phyloP scores from a whole-genome alignment of 495 filamentous ascomycete genomes.

The Podospora sp. region DNA sequence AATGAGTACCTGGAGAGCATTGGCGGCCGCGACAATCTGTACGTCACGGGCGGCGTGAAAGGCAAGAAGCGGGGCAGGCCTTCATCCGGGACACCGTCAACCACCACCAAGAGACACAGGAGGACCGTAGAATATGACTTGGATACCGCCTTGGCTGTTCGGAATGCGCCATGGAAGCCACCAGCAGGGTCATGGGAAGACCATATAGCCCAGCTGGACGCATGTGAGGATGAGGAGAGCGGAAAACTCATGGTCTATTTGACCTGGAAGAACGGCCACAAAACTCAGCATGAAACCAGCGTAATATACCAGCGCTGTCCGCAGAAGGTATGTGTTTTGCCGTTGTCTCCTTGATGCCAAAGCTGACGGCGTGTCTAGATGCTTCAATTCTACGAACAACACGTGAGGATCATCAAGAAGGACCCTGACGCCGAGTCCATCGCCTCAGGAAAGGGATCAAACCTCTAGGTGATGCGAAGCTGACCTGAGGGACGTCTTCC shows the following conservation, averaged over 20 bases:
- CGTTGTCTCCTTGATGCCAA: not conserved
- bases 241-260: conserved; percentile 54
- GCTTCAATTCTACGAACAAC: conserved; percentile 63
- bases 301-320: conserved; percentile 61
- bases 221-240: conserved; percentile 55
- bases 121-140: conserved; percentile 38
- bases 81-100: conserved; percentile 33
- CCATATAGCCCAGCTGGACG: conserved; percentile 56
- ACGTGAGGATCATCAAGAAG: conserved; percentile 53
- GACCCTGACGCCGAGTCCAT: conserved; percentile 20
- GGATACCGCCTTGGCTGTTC: conserved; percentile 41
- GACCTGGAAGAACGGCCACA: conserved; percentile 59
- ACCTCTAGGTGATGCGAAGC: not conserved
- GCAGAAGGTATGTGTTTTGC: conserved; percentile 52
- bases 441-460: not conserved
- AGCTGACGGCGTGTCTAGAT: conserved; percentile 45
- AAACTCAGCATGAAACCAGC: conserved; percentile 60
- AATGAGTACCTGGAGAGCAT: conserved; percentile 48
- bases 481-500: too few species aligned
- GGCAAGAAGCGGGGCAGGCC: conserved; percentile 51
- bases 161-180: conserved; percentile 50
- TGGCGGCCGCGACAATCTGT: conserved; percentile 58
- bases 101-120: conserved; percentile 39
- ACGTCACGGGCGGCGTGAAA: conserved; percentile 46
- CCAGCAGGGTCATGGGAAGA: conserved; percentile 63